Base-by-base conservation (phyloP, 139 green algal species). In the Volvox reticuliferus region DNA sequence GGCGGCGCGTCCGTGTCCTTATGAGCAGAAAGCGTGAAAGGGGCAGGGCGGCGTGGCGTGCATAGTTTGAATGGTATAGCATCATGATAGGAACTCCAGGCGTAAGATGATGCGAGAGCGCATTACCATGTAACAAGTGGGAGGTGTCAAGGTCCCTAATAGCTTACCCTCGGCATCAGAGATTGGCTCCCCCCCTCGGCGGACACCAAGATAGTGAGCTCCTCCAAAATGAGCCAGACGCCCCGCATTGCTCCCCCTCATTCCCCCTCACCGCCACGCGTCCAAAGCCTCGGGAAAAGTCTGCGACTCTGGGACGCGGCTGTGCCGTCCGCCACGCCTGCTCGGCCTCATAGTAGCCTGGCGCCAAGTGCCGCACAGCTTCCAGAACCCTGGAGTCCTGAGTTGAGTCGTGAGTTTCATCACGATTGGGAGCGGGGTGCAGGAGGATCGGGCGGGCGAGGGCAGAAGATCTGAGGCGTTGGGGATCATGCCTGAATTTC, bases 321-420 rank as follows among this genome's bases (percentile, higher is more conserved):
- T 86, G 37, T 35, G 61, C 76, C 61, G 76, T 55, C 33, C 76
- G 32, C 76, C 76, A 91, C 26, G 62, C 61, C 61, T 37, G 22
- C 55, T 85, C 86, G 21, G 61, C 87, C 33, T 91, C 87, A 28
- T 91, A 91, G 76, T n/a, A 26, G 22, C 87, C 87, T 14, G 87
- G 87, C 12, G 61, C 87, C 55, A 90, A 61, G 86, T 90, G 86
- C 14, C 73, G 50, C 17, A 44, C 55, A 20, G 50, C 73, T 0
- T 14, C 32, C 55, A 90, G 86, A 1, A 1, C 0, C 1, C 32
- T 35, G 17, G 50, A n/a, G 55, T 90, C 86, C 86, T 90, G 86
- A n/a, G n/a, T n/a, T 0, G 2, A 9, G 44, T 55, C 44, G 73
- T 36, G 22, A 18, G 24, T 12, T 80, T 79, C 73, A 79, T 22